These are phyloP conservation scores for Dothideomycetes sp. DNA, from an alignment of 2,329 filamentous ascomycete genomes.

Conservation along the genomic window DNA sequence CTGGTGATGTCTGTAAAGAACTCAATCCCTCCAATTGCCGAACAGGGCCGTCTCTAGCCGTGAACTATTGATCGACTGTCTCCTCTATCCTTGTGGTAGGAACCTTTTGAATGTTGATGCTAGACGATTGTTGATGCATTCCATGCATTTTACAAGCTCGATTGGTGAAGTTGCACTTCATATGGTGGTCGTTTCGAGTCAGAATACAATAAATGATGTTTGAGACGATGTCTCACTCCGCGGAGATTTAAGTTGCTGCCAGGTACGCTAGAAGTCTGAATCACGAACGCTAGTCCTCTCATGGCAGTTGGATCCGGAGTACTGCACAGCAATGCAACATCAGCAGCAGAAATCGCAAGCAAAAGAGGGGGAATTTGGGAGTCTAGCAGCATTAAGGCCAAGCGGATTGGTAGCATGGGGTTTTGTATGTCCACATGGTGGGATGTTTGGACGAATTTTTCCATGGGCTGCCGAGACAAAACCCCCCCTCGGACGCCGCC, in stretches of 20 bases:
- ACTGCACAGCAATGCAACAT: conserved; percentile 9
- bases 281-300: conserved; percentile 1
- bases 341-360: not conserved
- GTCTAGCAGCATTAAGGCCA: conserved; percentile 7
- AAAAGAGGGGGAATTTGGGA: conserved; percentile 3
- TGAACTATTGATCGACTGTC: too few species aligned
- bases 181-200: not conserved
- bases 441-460: not conserved
- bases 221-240: conserved; percentile 6
- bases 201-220: not conserved
- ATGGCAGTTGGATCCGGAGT: conserved; percentile 4
- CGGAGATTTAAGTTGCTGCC: conserved; percentile 13
- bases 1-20: too few species aligned
- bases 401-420: not conserved
- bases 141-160: not conserved
- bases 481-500: conserved; percentile 5
- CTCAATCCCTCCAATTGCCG: too few species aligned
- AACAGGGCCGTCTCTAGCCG: too few species aligned
- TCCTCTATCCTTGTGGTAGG: too few species aligned
- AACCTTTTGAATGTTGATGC: too few species aligned
- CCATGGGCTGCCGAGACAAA: not conserved
- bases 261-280: conserved; percentile 4
- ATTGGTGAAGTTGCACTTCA: not conserved
- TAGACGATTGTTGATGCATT: not conserved
- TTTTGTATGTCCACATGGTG: too few species aligned